Base-by-base conservation (phyloP, 208 protist species). In the Crithidia brevicula region DNA sequence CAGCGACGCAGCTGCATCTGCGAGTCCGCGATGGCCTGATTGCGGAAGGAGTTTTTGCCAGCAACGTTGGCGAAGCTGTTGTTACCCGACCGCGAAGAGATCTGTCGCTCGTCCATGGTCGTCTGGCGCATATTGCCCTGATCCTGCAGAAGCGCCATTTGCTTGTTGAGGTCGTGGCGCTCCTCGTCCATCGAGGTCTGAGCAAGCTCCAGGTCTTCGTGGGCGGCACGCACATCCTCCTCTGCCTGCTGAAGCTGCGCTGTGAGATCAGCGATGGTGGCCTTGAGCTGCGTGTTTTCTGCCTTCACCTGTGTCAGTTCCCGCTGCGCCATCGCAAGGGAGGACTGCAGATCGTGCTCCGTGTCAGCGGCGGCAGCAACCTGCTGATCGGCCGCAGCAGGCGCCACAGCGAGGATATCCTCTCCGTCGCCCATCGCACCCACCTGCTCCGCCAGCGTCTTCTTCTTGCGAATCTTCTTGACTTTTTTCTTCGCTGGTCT, bases 261-360 rank as follows among this genome's bases (percentile, higher is more conserved):
- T 18, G 63, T 75, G 28, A 95, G 75, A 10, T 74, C 22, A 3
- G 60, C 72, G 40, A 91, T 84, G 38, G 57, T 81, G 31, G 78
- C 67, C 68, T 86, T 91, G 3, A 91, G 70, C 52, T 72, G 53
- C 11, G 22, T 64, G 73, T 91, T 95, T 53, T 92, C 85, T 20
- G 68, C 62, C 33, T 73, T 79, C 13, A 93, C 60, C 9, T 51
- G 25, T 18, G 50, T 61, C 23, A 92, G 8, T 63, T 93, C 85
- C 20, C 61, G 51, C 49, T 83, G 49, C 16, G 70, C 42, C 13
- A 52, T 23, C 18, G 22, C 42, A 9, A 66, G 50, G 8, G 59
- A 51, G 0, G 58, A 27, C 68, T 63, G 67, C 56, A 62, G 23
- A 11, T 73, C 59, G 28, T 16, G 34, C 36, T 18, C 25, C 9